A percentile compares a stretch with the other conserved stretches of the same genome.
These are phyloP conservation scores for Choricystis sp. DNA, from an alignment of 139 green algal species.

Conservation along the genomic window DNA sequence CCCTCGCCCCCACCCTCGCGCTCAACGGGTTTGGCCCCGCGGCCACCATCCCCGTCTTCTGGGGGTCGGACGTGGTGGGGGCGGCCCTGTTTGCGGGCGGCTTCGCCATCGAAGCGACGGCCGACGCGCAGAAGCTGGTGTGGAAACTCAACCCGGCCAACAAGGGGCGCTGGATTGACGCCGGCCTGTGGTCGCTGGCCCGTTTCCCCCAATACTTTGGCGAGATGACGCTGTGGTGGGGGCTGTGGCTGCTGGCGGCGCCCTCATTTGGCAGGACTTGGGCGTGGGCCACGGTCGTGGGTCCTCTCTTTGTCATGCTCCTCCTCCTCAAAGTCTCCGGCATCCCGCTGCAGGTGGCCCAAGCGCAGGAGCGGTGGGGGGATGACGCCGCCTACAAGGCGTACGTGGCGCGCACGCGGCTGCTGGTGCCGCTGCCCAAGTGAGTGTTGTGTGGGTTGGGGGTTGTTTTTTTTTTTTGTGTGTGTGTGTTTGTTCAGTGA, in stretches of 20 bases:
- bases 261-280: conserved; percentile 16
- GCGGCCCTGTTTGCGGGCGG: conserved; percentile 36
- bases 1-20: conserved; percentile 46
- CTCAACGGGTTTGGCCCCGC: conserved; percentile 29
- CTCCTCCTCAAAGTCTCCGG: conserved; percentile 49
- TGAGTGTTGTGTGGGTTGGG: no score
- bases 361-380: conserved; percentile 39
- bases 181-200: conserved; percentile 49
- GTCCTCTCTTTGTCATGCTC: conserved; percentile 49
- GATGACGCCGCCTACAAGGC: conserved; percentile 28
- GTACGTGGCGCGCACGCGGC: conserved; percentile 30
- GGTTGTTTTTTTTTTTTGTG: no score
- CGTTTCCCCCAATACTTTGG: conserved; percentile 84
- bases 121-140: conserved; percentile 62
- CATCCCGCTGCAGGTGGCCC: conserved; percentile 46
- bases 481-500: no score
- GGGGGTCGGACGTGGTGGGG: conserved; percentile 14
- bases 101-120: conserved; percentile 34
- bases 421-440: conserved; percentile 34
- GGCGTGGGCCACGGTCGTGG: conserved; percentile 27
- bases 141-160: conserved; percentile 53
- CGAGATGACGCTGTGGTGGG: conserved; percentile 53
- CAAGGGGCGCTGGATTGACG: conserved; percentile 60
- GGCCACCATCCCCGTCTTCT: conserved; percentile 6
- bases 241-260: conserved; percentile 37